These are phyloP conservation scores for Apophysomyces sp. DNA, from an alignment of 371 early-diverging fungal species.

Conservation along the genomic window DNA sequence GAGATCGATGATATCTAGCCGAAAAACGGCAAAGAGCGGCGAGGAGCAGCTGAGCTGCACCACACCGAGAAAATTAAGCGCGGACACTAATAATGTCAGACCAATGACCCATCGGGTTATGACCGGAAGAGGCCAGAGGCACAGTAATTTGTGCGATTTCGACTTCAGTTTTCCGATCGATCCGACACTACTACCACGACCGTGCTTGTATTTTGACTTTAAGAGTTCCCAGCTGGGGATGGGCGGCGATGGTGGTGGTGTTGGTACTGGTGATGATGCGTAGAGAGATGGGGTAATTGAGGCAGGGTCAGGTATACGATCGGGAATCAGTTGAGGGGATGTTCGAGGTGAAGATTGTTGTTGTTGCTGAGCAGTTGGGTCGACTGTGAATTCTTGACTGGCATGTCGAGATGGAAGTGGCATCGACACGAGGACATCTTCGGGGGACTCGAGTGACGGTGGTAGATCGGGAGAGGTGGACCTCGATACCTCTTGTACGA, in stretches of 20 bases:
- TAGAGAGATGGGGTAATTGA: conserved; percentile 6
- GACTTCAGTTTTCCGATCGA: neutral
- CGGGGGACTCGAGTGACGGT: neutral
- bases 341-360: neutral
- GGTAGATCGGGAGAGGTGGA: conserved; percentile 4
- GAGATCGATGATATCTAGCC: conserved; percentile 18
- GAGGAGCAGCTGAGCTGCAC: conserved; percentile 24
- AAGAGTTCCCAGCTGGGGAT: conserved; percentile 17
- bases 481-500: conserved; percentile 27
- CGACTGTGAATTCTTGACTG: neutral
- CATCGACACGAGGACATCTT: neutral
- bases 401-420: neutral
- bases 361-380: neutral
- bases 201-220: conserved; percentile 24
- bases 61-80: conserved; percentile 13
- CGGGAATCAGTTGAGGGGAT: neutral
- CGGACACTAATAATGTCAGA: conserved; percentile 23
- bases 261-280: conserved; percentile 16
- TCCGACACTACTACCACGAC: neutral
- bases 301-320: neutral
- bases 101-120: conserved; percentile 24
- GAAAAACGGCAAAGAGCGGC: conserved; percentile 26
- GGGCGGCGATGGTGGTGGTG: conserved; percentile 4
- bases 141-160: conserved; percentile 23
- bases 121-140: conserved; percentile 33